Evolutionary conservation across 1,284 basidiomycete genomes (phyloP).

Genomic region (Xanthoconium separans): DNA sequence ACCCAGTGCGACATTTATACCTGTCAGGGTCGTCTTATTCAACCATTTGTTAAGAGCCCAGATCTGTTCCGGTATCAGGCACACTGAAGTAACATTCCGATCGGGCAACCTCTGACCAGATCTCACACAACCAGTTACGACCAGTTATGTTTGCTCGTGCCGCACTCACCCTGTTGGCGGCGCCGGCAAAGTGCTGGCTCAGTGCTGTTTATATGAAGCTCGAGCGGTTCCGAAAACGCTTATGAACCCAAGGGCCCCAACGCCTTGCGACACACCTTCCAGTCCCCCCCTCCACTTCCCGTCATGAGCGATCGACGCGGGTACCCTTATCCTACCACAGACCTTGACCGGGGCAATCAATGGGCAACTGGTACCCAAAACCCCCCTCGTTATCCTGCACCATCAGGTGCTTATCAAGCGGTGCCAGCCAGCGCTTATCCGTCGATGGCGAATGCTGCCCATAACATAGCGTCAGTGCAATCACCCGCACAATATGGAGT

Average conservation of each 20-base stretch:
- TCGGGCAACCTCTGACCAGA: conserved; percentile 30
- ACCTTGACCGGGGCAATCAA: conserved; percentile 22
- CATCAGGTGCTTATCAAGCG: conserved; percentile 22
- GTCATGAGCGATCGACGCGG: conserved; percentile 32
- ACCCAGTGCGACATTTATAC: conserved; percentile 14
- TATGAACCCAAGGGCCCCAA: conserved; percentile 30
- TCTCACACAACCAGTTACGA: conserved; percentile 32
- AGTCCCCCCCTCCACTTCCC: conserved; percentile 2
- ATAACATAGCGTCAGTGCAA: conserved; percentile 21
- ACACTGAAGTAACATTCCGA: conserved; percentile 25
- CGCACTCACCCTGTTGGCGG: conserved; percentile 31
- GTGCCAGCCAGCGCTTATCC: conserved; percentile 23
- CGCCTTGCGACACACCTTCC: conserved; percentile 3
- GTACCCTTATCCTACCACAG: conserved; percentile 23
- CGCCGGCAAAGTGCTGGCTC: conserved; percentile 32
- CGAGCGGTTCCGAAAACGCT: conserved; percentile 33
- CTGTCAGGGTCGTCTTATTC: conserved; percentile 30
- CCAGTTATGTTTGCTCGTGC: conserved; percentile 31
- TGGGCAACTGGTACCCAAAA: conserved; percentile 24
- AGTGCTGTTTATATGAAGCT: conserved; percentile 26
- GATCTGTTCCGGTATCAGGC: conserved; percentile 33
- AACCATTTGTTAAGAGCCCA: conserved; percentile 16
- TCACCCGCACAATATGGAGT: conserved; percentile 22
- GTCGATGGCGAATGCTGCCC: conserved; percentile 10
- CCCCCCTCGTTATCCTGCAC: conserved; percentile 24